Conservation (phyloP, 2,329 filamentous ascomycete genomes). For the Trichoderma sp. region DNA sequence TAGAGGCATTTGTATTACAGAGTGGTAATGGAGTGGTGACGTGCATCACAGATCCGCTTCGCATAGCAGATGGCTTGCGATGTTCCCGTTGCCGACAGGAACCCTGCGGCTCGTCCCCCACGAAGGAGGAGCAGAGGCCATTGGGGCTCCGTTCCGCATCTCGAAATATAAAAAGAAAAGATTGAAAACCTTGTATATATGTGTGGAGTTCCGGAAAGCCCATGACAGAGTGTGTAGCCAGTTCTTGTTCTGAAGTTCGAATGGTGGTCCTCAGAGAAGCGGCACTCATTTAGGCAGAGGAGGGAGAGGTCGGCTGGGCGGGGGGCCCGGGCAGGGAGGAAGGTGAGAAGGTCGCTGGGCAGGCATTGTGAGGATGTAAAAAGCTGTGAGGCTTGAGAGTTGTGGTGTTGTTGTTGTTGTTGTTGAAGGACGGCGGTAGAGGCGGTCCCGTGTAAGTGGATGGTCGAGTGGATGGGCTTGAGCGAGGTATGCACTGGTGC, state of each 20-base stretch:
- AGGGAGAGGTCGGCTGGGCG: constrained; percentile 65
- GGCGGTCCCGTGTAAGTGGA: constrained; percentile 21
- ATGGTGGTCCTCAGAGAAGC: neutral
- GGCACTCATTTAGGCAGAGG: constrained; percentile 63
- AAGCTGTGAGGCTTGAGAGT: constrained; percentile 22
- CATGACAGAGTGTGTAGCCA: constrained; percentile 24
- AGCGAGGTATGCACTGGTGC: neutral
- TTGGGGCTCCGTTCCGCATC: neutral
- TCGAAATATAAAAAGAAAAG: neutral
- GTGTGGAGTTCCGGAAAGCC: constrained; percentile 8
- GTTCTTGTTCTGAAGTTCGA: constrained; percentile 30
- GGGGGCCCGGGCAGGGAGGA: constrained; percentile 67
- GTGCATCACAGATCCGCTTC: constrained; percentile 24
- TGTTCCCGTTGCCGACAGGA: constrained; percentile 4
- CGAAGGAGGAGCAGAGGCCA: neutral
- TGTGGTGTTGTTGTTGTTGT: constrained; percentile 15
- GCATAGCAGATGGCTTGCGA: constrained; percentile 20
- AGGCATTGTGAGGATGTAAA: constrained; percentile 47
- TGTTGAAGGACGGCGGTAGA: constrained; percentile 25
- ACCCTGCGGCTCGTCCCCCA: neutral
- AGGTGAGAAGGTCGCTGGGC: constrained; percentile 65
- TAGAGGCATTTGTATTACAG: neutral
- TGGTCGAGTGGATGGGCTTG: neutral
- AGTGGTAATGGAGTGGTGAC: constrained; percentile 22
- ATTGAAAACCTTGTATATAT: constrained; percentile 7